Evolutionary conservation across 2,329 filamentous ascomycete genomes (phyloP).

Genomic region (Calycina herbarum): DNA sequence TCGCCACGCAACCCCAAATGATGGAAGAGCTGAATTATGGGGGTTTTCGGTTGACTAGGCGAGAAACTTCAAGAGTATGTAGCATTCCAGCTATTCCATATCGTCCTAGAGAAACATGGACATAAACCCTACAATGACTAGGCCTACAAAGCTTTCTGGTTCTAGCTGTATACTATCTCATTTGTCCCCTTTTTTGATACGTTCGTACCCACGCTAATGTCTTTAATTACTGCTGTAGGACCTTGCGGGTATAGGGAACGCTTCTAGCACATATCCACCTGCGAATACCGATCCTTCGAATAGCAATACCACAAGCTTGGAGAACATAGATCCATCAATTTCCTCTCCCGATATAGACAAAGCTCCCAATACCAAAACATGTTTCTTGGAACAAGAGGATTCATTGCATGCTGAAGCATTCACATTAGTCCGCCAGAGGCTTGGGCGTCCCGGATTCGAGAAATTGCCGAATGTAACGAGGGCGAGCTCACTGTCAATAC

Average conservation of each 20-base stretch:
- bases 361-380: background rate
- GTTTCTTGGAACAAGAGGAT: background rate
- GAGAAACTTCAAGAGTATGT: no score
- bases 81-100: no score
- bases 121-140: no score
- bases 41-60: background rate
- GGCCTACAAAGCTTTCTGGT: no score
- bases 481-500: background rate
- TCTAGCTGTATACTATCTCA: no score
- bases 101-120: no score
- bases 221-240: no score
- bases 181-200: no score
- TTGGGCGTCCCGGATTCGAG: background rate
- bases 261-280: background rate
- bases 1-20: background rate
- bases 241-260: no score
- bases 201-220: no score
- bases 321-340: background rate
- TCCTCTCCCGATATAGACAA: background rate
- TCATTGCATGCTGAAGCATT: background rate
- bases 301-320: background rate
- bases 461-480: background rate
- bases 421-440: background rate
- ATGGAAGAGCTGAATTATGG: background rate
- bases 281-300: background rate